Conservation (phyloP, 1,139 yeast genomes). For the Yamadazyma spencermartinsiae region DNA sequence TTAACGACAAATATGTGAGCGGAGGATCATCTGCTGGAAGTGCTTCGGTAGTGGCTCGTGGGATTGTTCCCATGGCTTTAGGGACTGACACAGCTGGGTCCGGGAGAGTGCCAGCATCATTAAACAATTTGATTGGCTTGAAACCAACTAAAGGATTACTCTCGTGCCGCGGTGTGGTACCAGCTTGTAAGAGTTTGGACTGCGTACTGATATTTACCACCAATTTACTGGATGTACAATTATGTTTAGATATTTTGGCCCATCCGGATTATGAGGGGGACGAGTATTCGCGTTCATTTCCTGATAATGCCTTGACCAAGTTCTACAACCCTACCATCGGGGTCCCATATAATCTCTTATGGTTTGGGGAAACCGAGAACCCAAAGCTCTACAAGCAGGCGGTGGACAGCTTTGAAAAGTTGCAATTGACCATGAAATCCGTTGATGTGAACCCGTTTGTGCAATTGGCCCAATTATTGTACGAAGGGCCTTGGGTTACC, state of each 20-base stretch:
- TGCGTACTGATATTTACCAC: slow-evolving; percentile 85
- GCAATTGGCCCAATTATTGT: slow-evolving; percentile 82
- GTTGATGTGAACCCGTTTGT: slow-evolving; percentile 73
- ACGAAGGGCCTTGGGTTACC: slow-evolving; percentile 99
- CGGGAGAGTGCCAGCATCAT: slow-evolving; percentile 96
- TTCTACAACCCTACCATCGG: slow-evolving; percentile 69
- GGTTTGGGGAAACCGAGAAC: slow-evolving; percentile 82
- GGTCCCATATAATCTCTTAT: slow-evolving; percentile 67
- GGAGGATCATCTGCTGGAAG: slow-evolving; percentile 99
- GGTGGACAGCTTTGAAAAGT: slow-evolving; percentile 50
- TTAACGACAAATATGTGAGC: slow-evolving; percentile 71
- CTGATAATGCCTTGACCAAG: slow-evolving; percentile 59
- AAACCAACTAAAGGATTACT: slow-evolving; percentile 90
- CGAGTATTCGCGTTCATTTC: slow-evolving; percentile 77
- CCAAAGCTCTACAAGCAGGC: slow-evolving; percentile 66
- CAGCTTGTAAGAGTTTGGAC: slow-evolving; percentile 95
- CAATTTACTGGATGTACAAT: slow-evolving; percentile 80
- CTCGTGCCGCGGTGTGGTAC: slow-evolving; percentile 86
- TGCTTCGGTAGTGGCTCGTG: slow-evolving; percentile 84
- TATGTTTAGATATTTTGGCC: slow-evolving; percentile 68
- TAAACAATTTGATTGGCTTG: slow-evolving; percentile 86
- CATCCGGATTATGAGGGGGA: slow-evolving; percentile 69
- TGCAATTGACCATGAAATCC: slow-evolving; percentile 56
- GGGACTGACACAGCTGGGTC: slow-evolving; percentile 99
- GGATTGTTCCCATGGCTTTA: slow-evolving; percentile 81